Base-by-base conservation (phyloP, 352 stramenopile species). In the Pythium guiyangense region DNA sequence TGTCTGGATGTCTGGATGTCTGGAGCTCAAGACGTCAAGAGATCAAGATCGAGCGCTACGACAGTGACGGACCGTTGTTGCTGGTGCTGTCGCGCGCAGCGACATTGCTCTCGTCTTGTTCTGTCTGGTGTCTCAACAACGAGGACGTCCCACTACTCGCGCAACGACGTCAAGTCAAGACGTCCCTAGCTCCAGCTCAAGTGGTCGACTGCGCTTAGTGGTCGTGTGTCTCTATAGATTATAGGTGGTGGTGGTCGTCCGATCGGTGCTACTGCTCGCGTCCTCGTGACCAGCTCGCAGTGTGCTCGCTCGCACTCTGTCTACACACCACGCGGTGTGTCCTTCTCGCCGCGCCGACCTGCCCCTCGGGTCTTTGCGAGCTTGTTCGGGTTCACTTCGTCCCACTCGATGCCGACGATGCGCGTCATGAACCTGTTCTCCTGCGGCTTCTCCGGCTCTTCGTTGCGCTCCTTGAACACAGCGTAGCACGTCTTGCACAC, bases 361-460 rank as follows among this genome's bases (percentile, higher is more conserved):
- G 84, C 60, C 1, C 64, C 58, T 46, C 78, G 66, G 20, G 47
- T 53, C 40, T 62, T 64, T 53, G 80, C 60, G 29, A 94, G 66
- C 63, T 94, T 94, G 60, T 94, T 80, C 29, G 84, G 84, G 71
- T 94, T 94, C n/a, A 94, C 80, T 54, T 94, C 84, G 70, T 94
- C 84, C 84, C 84, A 94, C 54, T 94, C 84, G 54, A 94, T 74
- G 59, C 86, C 86, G 47, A 94, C 90, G 49, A 92, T 75, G 54
- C 84, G 82, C 48, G 77, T 84, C 11, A 94, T 69, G 60, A 94
- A 94, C 57, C 67, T 68, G 49, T 58, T 79, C 57, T 87, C 69
- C 42, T 82, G 64, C 54, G 61, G 67, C 69, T 86, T 88, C 42
- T 88, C 71, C 37, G 78, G 76, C 20, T 86, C 60, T 8, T 85